Percentiles rank a stretch among this genome's conserved stretches.
Evolutionary conservation across 768 basidiomycete species (phyloP).

Genomic region (Mycena epipterygia): DNA sequence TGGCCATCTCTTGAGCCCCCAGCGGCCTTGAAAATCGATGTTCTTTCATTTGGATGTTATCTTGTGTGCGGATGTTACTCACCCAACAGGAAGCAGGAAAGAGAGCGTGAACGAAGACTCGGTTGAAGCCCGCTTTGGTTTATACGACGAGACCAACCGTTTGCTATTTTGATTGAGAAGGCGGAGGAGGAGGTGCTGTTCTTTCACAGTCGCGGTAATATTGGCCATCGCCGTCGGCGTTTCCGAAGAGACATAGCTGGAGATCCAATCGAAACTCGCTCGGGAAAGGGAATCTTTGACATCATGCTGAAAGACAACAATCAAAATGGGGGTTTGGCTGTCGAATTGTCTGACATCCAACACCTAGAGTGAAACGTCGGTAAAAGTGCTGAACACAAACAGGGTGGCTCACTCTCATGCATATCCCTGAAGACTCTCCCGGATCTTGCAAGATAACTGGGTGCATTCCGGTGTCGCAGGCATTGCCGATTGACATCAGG

Average conservation of each 20-base stretch:
- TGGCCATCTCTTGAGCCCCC: constrained; percentile 20
- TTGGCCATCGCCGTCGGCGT: constrained; percentile 5
- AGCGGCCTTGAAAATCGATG: constrained; percentile 9
- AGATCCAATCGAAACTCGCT: constrained; percentile 19
- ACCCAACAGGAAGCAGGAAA: constrained; percentile 36
- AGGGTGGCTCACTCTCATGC: constrained; percentile 14
- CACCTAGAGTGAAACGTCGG: neutral
- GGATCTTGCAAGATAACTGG: constrained; percentile 19
- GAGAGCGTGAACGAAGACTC: constrained; percentile 31
- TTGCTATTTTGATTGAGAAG: constrained; percentile 32
- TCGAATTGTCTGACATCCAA: constrained; percentile 25
- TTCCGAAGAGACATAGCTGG: neutral
- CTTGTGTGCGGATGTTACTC: neutral
- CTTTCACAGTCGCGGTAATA: constrained; percentile 28
- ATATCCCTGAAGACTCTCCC: constrained; percentile 21
- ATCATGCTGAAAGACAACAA: constrained; percentile 16
- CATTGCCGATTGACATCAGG: constrained; percentile 20
- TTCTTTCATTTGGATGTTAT: neutral
- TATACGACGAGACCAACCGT: constrained; percentile 18
- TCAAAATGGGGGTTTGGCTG: constrained; percentile 17
- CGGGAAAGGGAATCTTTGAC: constrained; percentile 13
- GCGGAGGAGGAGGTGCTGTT: constrained; percentile 34
- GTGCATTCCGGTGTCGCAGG: constrained; percentile 9
- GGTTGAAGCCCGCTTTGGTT: constrained; percentile 27
- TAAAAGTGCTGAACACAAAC: neutral